phyloP scores from a whole-genome alignment of 2,329 filamentous ascomycete species.

The Pseudogymnoascus sp. region DNA sequence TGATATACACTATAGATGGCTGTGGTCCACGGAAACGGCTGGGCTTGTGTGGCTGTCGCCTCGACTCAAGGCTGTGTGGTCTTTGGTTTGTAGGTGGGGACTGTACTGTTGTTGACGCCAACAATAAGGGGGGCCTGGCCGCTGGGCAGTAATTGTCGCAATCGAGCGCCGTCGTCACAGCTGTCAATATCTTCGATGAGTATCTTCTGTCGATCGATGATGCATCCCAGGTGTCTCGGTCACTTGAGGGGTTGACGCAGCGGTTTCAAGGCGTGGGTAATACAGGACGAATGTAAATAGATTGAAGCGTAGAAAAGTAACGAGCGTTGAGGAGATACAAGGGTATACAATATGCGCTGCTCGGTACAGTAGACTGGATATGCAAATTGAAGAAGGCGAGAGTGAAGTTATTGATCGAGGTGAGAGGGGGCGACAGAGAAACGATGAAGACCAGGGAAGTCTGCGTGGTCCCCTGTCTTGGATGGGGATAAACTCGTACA shows the following conservation, averaged over 20 bases:
- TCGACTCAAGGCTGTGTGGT: background rate
- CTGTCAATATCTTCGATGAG: background rate
- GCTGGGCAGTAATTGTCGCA: background rate
- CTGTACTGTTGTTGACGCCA: background rate
- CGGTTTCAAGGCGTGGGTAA: slow-evolving; percentile 5
- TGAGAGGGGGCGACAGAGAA: background rate
- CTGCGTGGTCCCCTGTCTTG: slow-evolving; percentile 2
- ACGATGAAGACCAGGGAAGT: background rate
- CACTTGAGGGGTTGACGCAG: slow-evolving; percentile 1
- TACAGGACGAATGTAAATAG: slow-evolving; percentile 4
- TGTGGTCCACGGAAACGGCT: background rate
- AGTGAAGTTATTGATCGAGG: slow-evolving; percentile 1
- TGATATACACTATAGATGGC: background rate
- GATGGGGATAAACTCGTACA: background rate
- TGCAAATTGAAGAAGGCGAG: background rate
- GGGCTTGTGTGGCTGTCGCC: background rate
- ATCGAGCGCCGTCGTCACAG: background rate
- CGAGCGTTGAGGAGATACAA: slow-evolving; percentile 2
- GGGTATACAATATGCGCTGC: background rate
- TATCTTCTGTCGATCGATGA: background rate
- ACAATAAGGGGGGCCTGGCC: background rate
- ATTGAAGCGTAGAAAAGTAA: background rate
- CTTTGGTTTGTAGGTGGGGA: background rate
- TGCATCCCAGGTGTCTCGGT: slow-evolving; percentile 1
- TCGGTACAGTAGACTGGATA: background rate